Evolutionary conservation across 108 stramenopile genomes (phyloP), one percentile per base, ranked within the genome.

Genomic region (Nitzschia sp.): DNA sequence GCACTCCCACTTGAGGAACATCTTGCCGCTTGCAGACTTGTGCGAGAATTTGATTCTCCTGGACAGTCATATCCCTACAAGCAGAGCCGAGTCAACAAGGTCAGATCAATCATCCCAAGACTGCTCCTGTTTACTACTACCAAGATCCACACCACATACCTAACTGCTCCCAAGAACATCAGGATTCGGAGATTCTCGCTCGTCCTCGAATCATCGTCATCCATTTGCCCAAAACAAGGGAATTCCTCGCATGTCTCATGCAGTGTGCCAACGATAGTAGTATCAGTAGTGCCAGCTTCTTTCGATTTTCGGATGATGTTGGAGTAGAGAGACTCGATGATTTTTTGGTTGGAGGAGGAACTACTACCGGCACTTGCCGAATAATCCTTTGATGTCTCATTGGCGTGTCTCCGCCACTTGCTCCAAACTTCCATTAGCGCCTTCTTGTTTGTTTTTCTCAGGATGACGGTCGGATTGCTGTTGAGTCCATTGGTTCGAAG

Each of bases 221-320:
- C 19, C 2, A 1, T 34, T 35, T 47, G 67, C 1, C 58, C 65
- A 71, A 85, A 89, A 61, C 80, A 87, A 0, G 91, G 88, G 32
- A 92, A 77, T 63, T 92, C 91, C 1, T 84, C 75, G 36, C 74
- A 84, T 17, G 77, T 76, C 72, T 92, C 91, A 58, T 92, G 91
- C 57, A 92, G 73, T 26, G 73, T 78, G 32, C 70, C 85, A 29
- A 85, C 91, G 41, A 92, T 45, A 1, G 63, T 47, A 57, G 21
- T 23, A 4, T 26, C 16, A 11, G 9, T 1, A 25, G 22, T 19
- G 13, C 48, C 48, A n/a, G 8, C 16, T 50, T 50, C 16, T 50
- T 22, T 8, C 4, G 5, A 21, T 21, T 16, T 4, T 50, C 19
- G 17, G 4, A 50, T 21, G 8, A 50, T 50, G 4, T 21, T n/a